Conservation (phyloP, 2,329 filamentous ascomycete genomes). For the Pseudogymnoascus sp. region DNA sequence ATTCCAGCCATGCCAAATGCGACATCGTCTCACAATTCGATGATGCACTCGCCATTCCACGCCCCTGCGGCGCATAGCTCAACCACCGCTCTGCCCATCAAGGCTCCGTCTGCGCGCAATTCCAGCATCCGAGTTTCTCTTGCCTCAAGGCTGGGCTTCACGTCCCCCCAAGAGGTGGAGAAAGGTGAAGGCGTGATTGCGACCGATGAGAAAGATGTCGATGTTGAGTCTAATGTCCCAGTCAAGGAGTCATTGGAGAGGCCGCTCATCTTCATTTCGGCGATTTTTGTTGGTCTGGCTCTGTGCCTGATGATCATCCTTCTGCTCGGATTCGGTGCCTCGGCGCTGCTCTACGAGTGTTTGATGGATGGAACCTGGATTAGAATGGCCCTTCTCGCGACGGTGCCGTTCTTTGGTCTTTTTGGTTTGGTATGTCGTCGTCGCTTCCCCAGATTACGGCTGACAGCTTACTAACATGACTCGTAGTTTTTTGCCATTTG, state of each 20-base stretch:
- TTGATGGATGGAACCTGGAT: conserved; percentile 33
- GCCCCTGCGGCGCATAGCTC: neutral
- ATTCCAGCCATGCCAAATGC: conserved; percentile 12
- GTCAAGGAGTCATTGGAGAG: conserved; percentile 34
- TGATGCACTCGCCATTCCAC: neutral
- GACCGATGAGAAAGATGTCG: conserved; percentile 15
- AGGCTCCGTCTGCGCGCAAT: neutral
- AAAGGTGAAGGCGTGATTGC: neutral
- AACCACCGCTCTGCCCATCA: neutral
- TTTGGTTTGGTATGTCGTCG: conserved; percentile 21
- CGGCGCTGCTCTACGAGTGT: conserved; percentile 31
- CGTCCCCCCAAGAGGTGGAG: neutral
- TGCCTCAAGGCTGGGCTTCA: neutral
- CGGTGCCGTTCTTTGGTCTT: conserved; percentile 30
- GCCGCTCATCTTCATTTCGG: conserved; percentile 31
- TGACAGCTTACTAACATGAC: conserved; percentile 35
- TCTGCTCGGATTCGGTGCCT: conserved; percentile 30
- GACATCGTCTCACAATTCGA: neutral
- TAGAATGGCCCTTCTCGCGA: conserved; percentile 31
- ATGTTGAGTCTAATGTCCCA: conserved; percentile 17
- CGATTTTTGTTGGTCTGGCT: conserved; percentile 33
- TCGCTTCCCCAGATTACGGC: conserved; percentile 17
- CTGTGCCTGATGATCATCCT: conserved; percentile 32
- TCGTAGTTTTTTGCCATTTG: conserved; percentile 37
- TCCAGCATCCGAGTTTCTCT: neutral